A percentile compares a stretch with the other conserved stretches of the same genome.
Conservation (phyloP, 352 stramenopile species). For the Globisporangium yorkense region DNA sequence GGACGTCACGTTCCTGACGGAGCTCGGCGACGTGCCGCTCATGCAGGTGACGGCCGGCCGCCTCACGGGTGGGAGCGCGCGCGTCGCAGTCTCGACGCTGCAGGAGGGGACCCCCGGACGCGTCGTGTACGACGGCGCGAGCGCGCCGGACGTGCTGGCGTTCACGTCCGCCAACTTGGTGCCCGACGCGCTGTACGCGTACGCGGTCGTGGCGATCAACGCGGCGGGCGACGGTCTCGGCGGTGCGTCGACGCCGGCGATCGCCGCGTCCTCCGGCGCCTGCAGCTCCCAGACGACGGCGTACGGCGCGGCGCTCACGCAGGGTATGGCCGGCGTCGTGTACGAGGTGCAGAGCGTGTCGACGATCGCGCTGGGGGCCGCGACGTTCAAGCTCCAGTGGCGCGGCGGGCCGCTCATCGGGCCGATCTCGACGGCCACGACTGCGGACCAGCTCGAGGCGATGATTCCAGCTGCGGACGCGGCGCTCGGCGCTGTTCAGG, state of each 20-base stretch:
- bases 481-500: slow-evolving; percentile 45
- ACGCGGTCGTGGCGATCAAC: slow-evolving; percentile 91
- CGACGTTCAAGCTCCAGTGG: slow-evolving; percentile 50
- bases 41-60: slow-evolving; percentile 88
- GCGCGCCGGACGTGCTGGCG: slow-evolving; percentile 64
- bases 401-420: slow-evolving; percentile 24
- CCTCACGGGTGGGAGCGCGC: slow-evolving; percentile 63
- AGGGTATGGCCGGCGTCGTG: slow-evolving; percentile 92
- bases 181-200: slow-evolving; percentile 90
- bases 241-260: slow-evolving; percentile 82
- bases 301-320: slow-evolving; percentile 72
- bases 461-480: slow-evolving; percentile 27
- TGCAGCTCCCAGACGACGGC: slow-evolving; percentile 85
- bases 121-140: slow-evolving; percentile 90
- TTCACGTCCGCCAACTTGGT: slow-evolving; percentile 83
- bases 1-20: slow-evolving; percentile 91
- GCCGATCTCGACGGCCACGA: slow-evolving; percentile 34
- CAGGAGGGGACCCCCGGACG: slow-evolving; percentile 86
- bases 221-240: slow-evolving; percentile 87
- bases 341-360: slow-evolving; percentile 93
- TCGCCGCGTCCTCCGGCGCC: slow-evolving; percentile 89
- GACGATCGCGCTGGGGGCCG: slow-evolving; percentile 29
- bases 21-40: slow-evolving; percentile 91
- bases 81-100: slow-evolving; percentile 64
- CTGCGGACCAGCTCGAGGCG: slow-evolving; percentile 32